A percentile compares a stretch with the other conserved stretches of the same genome.
Evolutionary conservation across 1,284 basidiomycete species (phyloP).

Genomic region (Cystobasidium pallidum): DNA sequence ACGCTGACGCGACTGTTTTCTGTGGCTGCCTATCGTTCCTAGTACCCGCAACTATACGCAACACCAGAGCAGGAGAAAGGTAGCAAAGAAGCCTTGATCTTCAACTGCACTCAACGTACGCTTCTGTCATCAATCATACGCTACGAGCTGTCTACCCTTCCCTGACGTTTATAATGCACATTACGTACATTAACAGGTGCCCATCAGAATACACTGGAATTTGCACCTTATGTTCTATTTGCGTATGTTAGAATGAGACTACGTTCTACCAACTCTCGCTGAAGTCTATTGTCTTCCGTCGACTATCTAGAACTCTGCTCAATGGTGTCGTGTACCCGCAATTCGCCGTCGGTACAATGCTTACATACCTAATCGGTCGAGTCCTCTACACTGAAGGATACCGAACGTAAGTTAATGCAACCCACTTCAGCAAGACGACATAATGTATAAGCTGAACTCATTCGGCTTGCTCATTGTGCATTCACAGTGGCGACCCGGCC

Average conservation of each 20-base stretch:
- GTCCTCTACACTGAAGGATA: conserved; percentile 38
- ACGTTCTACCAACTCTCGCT: background rate
- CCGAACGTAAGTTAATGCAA: conserved; percentile 13
- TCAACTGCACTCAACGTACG: conserved; percentile 39
- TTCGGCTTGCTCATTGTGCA: background rate
- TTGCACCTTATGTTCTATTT: conserved; percentile 25
- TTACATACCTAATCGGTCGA: conserved; percentile 13
- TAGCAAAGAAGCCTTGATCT: conserved; percentile 40
- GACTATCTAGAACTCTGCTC: conserved; percentile 10
- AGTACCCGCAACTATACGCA: conserved; percentile 36
- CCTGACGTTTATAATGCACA: background rate
- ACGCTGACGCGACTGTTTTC: conserved; percentile 3
- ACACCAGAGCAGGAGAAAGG: conserved; percentile 40
- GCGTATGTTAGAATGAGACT: background rate
- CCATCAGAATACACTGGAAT: conserved; percentile 38
- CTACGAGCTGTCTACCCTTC: no score
- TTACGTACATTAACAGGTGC: conserved; percentile 14
- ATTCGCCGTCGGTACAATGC: conserved; percentile 28
- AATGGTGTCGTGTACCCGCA: conserved; percentile 25
- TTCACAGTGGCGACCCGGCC: conserved; percentile 15
- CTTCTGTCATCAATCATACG: no score
- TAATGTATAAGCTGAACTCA: no score
- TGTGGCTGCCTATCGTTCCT: background rate
- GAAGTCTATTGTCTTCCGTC: background rate
- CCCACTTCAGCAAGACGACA: background rate